Evolutionary conservation across 1,284 basidiomycete genomes (phyloP).

Genomic region (Phylloboletellus chloephorus): DNA sequence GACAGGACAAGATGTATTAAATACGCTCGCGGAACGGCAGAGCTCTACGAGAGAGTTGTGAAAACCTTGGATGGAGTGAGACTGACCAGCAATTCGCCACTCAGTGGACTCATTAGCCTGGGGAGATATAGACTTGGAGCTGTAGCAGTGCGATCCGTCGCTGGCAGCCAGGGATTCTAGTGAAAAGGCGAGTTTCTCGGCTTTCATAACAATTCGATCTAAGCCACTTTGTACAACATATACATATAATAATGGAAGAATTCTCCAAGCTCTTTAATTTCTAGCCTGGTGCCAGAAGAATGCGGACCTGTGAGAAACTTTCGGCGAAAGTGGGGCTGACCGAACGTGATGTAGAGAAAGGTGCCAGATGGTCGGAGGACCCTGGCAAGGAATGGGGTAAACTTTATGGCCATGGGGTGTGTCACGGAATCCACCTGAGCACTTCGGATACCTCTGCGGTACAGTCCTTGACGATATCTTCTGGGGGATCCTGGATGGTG

Average conservation of each 20-base stretch:
- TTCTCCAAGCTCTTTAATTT: constrained; percentile 65
- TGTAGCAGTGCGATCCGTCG: constrained; percentile 1
- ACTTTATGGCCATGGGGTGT: neutral
- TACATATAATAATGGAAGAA: constrained; percentile 87
- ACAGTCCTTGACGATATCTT: constrained; percentile 71
- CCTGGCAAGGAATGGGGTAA: constrained; percentile 34
- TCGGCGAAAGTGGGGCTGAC: constrained; percentile 86
- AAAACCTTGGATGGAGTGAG: constrained; percentile 9
- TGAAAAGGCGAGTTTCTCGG: neutral
- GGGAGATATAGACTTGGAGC: constrained; percentile 15
- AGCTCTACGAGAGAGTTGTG: neutral
- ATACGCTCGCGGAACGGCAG: constrained; percentile 16
- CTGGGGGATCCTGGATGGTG: constrained; percentile 65
- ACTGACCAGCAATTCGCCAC: constrained; percentile 15
- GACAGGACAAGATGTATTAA: constrained; percentile 15
- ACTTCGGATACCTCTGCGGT: constrained; percentile 79
- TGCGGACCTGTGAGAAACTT: constrained; percentile 51
- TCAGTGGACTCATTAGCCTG: constrained; percentile 19
- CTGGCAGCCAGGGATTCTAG: neutral
- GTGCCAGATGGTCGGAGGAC: constrained; percentile 59
- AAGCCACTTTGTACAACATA: constrained; percentile 35
- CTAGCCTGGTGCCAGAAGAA: constrained; percentile 47
- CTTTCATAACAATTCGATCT: neutral
- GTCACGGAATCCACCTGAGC: constrained; percentile 47
- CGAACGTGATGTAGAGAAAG: constrained; percentile 86